phyloP scores from a whole-genome alignment of 345 rosid genomes.

The Ceriops zippeliana region DNA sequence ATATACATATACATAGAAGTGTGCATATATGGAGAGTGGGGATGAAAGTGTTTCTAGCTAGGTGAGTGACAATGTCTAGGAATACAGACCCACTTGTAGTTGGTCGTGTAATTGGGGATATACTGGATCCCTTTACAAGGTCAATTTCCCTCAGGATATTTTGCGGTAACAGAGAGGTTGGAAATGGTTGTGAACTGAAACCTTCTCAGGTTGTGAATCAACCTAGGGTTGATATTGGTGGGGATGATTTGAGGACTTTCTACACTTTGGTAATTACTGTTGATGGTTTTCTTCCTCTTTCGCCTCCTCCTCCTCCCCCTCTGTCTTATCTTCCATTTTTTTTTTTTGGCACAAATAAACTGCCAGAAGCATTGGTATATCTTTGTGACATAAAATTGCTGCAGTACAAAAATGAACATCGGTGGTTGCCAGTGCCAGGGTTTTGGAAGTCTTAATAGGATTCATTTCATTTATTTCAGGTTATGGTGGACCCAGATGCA shows the following conservation, averaged over 20 bases:
- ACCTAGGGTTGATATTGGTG: constrained; percentile 62
- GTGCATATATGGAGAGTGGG: not conserved
- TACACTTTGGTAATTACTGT: constrained; percentile 48
- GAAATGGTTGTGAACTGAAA: constrained; percentile 58
- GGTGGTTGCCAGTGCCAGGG: too few relatives aligned
- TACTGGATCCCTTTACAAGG: constrained; percentile 50
- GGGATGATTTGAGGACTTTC: constrained; percentile 58
- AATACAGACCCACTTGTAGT: constrained; percentile 60
- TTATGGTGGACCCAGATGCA: constrained; percentile 76
- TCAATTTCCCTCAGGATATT: constrained; percentile 41
- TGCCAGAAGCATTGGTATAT: too few relatives aligned
- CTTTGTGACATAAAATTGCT: too few relatives aligned
- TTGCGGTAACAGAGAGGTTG: constrained; percentile 34
- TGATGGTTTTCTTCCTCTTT: not conserved
- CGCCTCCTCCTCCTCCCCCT: not conserved
- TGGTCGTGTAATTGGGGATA: constrained; percentile 68
- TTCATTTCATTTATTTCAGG: constrained; percentile 25
- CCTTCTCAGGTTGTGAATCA: constrained; percentile 49
- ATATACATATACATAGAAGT: not conserved
- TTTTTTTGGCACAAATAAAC: too few relatives aligned
- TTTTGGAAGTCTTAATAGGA: too few relatives aligned
- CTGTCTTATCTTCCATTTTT: too few relatives aligned
- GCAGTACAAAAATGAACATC: too few relatives aligned
- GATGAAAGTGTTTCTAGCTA: not conserved
- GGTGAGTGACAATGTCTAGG: constrained; percentile 34